Evolutionary conservation across 768 basidiomycete species (phyloP).

Genomic region (Hortiboletus campestris): DNA sequence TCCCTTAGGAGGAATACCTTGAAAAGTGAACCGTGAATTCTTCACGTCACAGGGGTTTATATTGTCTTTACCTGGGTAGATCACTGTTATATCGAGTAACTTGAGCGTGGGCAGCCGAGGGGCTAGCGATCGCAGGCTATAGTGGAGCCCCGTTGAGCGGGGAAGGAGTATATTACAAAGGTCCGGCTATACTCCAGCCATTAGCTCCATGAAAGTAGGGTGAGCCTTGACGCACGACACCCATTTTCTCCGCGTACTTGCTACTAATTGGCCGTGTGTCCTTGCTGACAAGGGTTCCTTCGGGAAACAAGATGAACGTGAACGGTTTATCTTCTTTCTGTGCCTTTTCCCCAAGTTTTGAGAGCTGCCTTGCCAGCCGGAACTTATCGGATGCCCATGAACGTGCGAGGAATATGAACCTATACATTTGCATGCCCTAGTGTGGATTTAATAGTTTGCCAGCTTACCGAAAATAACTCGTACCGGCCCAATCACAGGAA

Average conservation of each 20-base stretch:
- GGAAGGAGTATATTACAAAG: conserved; percentile 82
- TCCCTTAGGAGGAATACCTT: conserved; percentile 73
- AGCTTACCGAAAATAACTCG: conserved; percentile 17
- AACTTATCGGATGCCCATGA: conserved; percentile 85
- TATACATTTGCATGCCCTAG: conserved; percentile 90
- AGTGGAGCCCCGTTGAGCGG: conserved; percentile 87
- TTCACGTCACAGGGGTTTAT: not conserved
- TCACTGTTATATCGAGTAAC: conserved; percentile 87
- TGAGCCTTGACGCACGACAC: conserved; percentile 62
- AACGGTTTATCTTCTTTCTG: conserved; percentile 68
- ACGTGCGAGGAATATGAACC: conserved; percentile 90
- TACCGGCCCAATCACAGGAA: conserved; percentile 90
- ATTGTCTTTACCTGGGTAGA: conserved; percentile 71
- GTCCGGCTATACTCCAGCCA: conserved; percentile 54
- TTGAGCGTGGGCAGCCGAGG: conserved; percentile 75
- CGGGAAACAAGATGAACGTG: conserved; percentile 87
- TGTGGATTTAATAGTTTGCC: conserved; percentile 5
- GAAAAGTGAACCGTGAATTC: not conserved
- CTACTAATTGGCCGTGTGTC: conserved; percentile 83
- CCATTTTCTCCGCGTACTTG: conserved; percentile 85
- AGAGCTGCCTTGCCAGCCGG: conserved; percentile 63
- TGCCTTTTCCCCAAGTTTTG: conserved; percentile 66
- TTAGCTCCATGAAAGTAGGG: conserved; percentile 11
- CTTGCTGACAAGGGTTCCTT: conserved; percentile 90
- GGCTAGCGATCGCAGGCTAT: conserved; percentile 76